Percentiles rank a stretch among this genome's conserved stretches.
phyloP scores from a whole-genome alignment of 208 protist species.

The Lotmaria passim region DNA sequence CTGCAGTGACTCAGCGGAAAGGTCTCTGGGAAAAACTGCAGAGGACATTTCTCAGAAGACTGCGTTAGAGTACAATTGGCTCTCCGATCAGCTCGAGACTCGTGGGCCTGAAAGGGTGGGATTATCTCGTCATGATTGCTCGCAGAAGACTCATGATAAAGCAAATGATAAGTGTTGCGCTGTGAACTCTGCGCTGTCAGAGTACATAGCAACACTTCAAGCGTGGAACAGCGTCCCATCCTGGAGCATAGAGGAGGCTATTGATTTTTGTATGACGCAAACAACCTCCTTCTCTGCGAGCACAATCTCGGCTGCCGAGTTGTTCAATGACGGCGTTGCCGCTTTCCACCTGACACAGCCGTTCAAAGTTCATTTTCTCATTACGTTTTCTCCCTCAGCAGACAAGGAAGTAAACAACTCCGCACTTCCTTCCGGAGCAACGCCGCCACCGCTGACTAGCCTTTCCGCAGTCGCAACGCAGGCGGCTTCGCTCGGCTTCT shows the following conservation, averaged over 20 bases:
- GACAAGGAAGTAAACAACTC: background rate
- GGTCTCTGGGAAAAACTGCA: background rate
- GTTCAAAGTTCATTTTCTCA: slow-evolving; percentile 26
- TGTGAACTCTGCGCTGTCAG: background rate
- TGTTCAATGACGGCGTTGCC: slow-evolving; percentile 7
- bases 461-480: slow-evolving; percentile 20
- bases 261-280: slow-evolving; percentile 22
- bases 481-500: slow-evolving; percentile 1
- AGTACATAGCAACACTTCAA: slow-evolving; percentile 27
- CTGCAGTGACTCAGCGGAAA: background rate
- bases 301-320: slow-evolving; percentile 1
- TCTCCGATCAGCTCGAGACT: slow-evolving; percentile 2
- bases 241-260: slow-evolving; percentile 7
- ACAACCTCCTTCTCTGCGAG: slow-evolving; percentile 32
- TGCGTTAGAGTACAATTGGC: slow-evolving; percentile 14
- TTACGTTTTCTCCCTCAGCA: background rate
- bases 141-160: background rate
- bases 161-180: background rate
- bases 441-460: slow-evolving; percentile 15
- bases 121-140: background rate
- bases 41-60: no score
- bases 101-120: background rate
- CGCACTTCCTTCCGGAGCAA: background rate
- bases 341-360: slow-evolving; percentile 17
- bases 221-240: slow-evolving; percentile 24